Evolutionary conservation across 1,139 yeast species (phyloP).

Genomic region (Blastobotrys illinoisensis): DNA sequence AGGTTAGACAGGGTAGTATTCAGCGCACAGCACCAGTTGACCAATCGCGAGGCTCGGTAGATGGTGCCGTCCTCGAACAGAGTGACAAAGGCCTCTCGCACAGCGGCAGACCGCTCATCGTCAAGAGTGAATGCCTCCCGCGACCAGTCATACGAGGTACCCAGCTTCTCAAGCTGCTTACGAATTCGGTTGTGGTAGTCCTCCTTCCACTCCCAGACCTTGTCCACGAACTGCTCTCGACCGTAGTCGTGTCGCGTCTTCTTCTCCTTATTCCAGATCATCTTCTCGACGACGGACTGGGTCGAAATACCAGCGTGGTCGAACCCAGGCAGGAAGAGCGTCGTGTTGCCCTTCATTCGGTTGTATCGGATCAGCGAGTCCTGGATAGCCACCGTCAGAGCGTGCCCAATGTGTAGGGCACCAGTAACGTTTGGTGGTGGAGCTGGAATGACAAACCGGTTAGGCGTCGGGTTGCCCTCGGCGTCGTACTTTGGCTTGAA

Average conservation of each 20-base stretch:
- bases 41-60: conserved; percentile 88
- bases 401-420: conserved; percentile 98
- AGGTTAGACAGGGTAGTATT: conserved; percentile 94
- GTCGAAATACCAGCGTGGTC: conserved; percentile 99
- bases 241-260: conserved; percentile 93
- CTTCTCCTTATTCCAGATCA: conserved; percentile 81
- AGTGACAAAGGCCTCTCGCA: conserved; percentile 78
- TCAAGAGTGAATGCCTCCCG: conserved; percentile 91
- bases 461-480: conserved; percentile 71
- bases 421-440: conserved; percentile 99
- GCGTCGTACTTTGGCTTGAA: conserved; percentile 81
- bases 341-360: conserved; percentile 97
- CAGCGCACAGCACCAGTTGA: conserved; percentile 93
- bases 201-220: conserved; percentile 99
- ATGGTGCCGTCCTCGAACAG: conserved; percentile 88
- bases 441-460: conserved; percentile 91
- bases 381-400: conserved; percentile 90
- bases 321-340: conserved; percentile 89
- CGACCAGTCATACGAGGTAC: conserved; percentile 96
- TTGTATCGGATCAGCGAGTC: conserved; percentile 88
- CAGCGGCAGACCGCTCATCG: conserved; percentile 73
- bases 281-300: conserved; percentile 97
- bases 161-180: conserved; percentile 75
- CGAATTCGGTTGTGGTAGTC: conserved; percentile 84
- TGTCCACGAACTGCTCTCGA: conserved; percentile 79